These are phyloP conservation scores for Alternaria atra DNA, from an alignment of 2,329 filamentous ascomycete species.

Conservation along the genomic window DNA sequence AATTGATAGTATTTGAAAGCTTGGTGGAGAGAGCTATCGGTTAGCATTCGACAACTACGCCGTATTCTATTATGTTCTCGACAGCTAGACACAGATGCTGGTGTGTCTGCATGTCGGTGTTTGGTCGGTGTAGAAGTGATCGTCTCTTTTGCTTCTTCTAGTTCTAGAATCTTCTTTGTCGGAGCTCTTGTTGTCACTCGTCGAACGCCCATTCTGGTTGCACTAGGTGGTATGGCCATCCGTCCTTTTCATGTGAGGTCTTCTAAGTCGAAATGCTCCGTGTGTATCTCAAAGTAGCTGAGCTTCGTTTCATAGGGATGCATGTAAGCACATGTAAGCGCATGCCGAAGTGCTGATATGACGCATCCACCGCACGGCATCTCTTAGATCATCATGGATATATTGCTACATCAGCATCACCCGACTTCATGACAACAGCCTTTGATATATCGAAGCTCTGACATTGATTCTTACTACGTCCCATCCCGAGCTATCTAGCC, in stretches of 20 bases:
- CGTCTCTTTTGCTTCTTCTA: background rate
- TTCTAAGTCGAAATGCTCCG: background rate
- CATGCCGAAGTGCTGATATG: constrained; percentile 19
- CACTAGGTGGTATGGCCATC: background rate
- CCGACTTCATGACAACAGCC: background rate
- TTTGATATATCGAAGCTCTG: background rate
- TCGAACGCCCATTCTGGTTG: background rate
- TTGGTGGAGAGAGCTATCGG: background rate
- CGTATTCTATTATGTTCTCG: background rate
- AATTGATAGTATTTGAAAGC: background rate
- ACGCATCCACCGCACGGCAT: constrained; percentile 1
- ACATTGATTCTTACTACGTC: background rate
- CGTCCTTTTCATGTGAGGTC: background rate
- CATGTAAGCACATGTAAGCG: background rate
- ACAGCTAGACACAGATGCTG: background rate
- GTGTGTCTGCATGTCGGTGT: background rate
- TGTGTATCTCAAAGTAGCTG: background rate
- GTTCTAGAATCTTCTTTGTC: background rate
- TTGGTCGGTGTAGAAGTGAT: background rate
- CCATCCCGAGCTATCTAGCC: background rate
- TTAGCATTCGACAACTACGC: background rate
- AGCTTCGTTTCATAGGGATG: background rate
- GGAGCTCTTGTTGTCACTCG: background rate
- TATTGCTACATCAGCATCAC: background rate
- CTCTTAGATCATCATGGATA: background rate